phyloP scores from a whole-genome alignment of 345 rosid genomes.

The Hypericum perforatum region DNA sequence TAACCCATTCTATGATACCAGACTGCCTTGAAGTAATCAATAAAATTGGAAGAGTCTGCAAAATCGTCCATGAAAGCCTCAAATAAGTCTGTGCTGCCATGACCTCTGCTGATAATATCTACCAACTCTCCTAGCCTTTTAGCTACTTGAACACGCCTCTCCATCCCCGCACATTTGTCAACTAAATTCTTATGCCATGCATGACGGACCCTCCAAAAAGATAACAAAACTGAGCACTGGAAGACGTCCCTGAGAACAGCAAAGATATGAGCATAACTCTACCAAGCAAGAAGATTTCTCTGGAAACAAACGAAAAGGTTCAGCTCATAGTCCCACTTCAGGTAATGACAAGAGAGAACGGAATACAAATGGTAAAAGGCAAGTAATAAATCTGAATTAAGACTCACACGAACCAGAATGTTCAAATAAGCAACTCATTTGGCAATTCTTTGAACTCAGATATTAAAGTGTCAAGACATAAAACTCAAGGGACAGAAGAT shows the following conservation, averaged over 20 bases:
- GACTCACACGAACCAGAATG: neutral
- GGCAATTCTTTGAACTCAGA: neutral
- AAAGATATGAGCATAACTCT: slow-evolving; percentile 6
- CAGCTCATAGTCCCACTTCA: neutral
- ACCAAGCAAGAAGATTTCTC: neutral
- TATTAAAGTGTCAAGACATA: too few relatives aligned
- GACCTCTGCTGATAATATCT: slow-evolving; percentile 57
- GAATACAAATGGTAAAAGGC: neutral
- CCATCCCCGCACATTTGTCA: slow-evolving; percentile 60
- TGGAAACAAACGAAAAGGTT: neutral
- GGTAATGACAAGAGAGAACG: neutral
- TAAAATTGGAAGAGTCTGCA: slow-evolving; percentile 42
- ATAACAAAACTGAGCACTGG: slow-evolving; percentile 72
- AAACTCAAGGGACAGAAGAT: too few relatives aligned
- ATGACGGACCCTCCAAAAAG: slow-evolving; percentile 81
- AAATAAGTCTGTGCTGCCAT: slow-evolving; percentile 40
- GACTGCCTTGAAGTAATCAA: slow-evolving; percentile 76
- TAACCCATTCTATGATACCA: slow-evolving; percentile 81
- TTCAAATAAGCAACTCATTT: neutral
- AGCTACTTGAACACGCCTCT: slow-evolving; percentile 46
- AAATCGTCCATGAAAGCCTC: slow-evolving; percentile 53
- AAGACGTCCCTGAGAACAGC: slow-evolving; percentile 73
- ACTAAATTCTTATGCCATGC: slow-evolving; percentile 85
- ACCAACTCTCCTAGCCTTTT: slow-evolving; percentile 49
- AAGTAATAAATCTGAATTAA: slow-evolving; percentile 1